phyloP scores from a whole-genome alignment of 2,329 filamentous ascomycete genomes.

The Purpureocillium lavendulum region DNA sequence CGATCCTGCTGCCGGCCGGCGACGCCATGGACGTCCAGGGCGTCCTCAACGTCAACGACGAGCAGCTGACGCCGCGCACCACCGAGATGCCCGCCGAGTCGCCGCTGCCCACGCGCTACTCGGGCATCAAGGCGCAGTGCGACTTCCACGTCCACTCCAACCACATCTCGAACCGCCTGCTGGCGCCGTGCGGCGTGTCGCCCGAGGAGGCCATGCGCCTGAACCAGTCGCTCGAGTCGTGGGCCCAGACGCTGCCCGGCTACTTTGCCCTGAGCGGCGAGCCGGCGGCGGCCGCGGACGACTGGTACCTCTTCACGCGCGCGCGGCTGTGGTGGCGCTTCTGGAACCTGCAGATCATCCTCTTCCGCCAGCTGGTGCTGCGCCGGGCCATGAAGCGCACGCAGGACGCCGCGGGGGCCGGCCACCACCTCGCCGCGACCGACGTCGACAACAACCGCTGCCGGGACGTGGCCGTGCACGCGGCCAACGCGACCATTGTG shows the following conservation, averaged over 20 bases:
- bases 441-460: constrained; percentile 13
- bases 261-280: constrained; percentile 14
- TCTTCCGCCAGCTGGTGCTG: constrained; percentile 19
- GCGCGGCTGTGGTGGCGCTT: constrained; percentile 22
- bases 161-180: constrained; percentile 19
- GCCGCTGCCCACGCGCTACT: constrained; percentile 15
- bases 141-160: constrained; percentile 21
- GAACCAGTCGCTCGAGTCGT: constrained; percentile 14
- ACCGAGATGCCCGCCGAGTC: constrained; percentile 13
- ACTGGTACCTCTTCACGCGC: constrained; percentile 15
- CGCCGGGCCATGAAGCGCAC: constrained; percentile 14
- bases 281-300: constrained; percentile 7
- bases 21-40: constrained; percentile 20
- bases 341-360: constrained; percentile 22
- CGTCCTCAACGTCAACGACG: constrained; percentile 20
- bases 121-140: constrained; percentile 18
- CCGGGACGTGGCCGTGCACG: constrained; percentile 14
- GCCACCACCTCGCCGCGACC: constrained; percentile 3
- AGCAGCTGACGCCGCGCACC: constrained; percentile 16
- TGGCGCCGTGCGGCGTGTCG: constrained; percentile 15
- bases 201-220: constrained; percentile 16
- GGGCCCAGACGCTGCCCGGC: constrained; percentile 16
- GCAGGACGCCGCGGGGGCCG: constrained; percentile 2
- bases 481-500: constrained; percentile 16
- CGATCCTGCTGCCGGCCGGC: constrained; percentile 16